phyloP scores from a whole-genome alignment of 345 rosid species.

The Bruguiera sexangula region DNA sequence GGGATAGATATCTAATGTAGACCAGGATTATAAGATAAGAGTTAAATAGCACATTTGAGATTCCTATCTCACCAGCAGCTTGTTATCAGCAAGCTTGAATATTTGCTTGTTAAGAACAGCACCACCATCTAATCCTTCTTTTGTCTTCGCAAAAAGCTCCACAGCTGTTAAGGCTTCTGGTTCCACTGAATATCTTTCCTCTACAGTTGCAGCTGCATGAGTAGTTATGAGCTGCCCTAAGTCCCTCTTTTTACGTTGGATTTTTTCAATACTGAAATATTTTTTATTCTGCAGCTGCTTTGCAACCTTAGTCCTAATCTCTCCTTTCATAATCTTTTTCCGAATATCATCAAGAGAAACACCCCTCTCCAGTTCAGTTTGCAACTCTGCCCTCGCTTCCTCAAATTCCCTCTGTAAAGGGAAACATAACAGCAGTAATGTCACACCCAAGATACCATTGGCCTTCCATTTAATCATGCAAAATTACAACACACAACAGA shows the following conservation, averaged over 20 bases:
- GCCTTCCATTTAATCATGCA: slow-evolving; percentile 8
- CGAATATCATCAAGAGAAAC: slow-evolving; percentile 49
- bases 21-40: slow-evolving; percentile 2
- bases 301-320: slow-evolving; percentile 39
- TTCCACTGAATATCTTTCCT: slow-evolving; percentile 36
- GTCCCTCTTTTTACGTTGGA: slow-evolving; percentile 79
- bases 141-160: slow-evolving; percentile 55
- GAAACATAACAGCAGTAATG: slow-evolving; percentile 13
- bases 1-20: slow-evolving; percentile 6
- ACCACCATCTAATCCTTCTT: slow-evolving; percentile 50
- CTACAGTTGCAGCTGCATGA: slow-evolving; percentile 37
- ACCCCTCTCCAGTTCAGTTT: slow-evolving; percentile 56
- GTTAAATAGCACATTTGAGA: slow-evolving; percentile 5
- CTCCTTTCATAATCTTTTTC: slow-evolving; percentile 53
- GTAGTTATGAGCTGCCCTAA: slow-evolving; percentile 57
- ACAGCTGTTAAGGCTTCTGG: slow-evolving; percentile 55
- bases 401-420: slow-evolving; percentile 54
- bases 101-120: slow-evolving; percentile 53
- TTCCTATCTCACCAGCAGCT: slow-evolving; percentile 65
- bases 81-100: slow-evolving; percentile 65
- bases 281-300: slow-evolving; percentile 39
- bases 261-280: slow-evolving; percentile 43
- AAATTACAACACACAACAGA: not conserved
- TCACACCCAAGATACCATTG: slow-evolving; percentile 2
- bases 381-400: slow-evolving; percentile 65